Evolutionary conservation across 805 yeast genomes (phyloP).

Genomic region (Zygosaccharomyces rouxii): DNA sequence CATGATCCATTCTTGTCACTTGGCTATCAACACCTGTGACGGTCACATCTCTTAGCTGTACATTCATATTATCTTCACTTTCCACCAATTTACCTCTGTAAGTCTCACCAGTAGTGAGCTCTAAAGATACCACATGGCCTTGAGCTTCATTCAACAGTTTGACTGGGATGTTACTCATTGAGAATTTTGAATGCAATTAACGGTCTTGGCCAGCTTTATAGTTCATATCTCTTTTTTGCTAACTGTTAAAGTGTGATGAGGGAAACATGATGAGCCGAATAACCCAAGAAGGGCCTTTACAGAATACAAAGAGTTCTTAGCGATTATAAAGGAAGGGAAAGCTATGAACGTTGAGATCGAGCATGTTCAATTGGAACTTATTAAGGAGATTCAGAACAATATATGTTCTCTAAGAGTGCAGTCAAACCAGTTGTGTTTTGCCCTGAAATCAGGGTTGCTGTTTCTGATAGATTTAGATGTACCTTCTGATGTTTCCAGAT

Average conservation of each 20-base stretch:
- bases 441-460: slow-evolving; percentile 49
- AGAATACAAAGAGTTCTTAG: not conserved
- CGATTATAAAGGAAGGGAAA: not conserved
- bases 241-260: not conserved
- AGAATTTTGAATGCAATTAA: not conserved
- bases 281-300: not conserved
- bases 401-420: slow-evolving; percentile 51
- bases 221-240: not conserved
- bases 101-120: slow-evolving; percentile 77
- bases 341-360: slow-evolving; percentile 29
- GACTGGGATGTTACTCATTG: slow-evolving; percentile 54
- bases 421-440: slow-evolving; percentile 52
- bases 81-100: slow-evolving; percentile 84
- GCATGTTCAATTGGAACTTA: slow-evolving; percentile 48
- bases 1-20: slow-evolving; percentile 73
- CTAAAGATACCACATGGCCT: slow-evolving; percentile 83
- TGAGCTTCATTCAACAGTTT: slow-evolving; percentile 82
- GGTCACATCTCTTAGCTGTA: slow-evolving; percentile 75
- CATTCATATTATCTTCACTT: slow-evolving; percentile 92
- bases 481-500: slow-evolving; percentile 53
- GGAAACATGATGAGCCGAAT: not conserved
- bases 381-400: slow-evolving; percentile 41
- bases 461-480: slow-evolving; percentile 61
- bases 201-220: not conserved
- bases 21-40: slow-evolving; percentile 74